These are phyloP conservation scores for Stagonosporopsis cucurbitacearum DNA, from an alignment of 2,329 filamentous ascomycete species.

Conservation along the genomic window DNA sequence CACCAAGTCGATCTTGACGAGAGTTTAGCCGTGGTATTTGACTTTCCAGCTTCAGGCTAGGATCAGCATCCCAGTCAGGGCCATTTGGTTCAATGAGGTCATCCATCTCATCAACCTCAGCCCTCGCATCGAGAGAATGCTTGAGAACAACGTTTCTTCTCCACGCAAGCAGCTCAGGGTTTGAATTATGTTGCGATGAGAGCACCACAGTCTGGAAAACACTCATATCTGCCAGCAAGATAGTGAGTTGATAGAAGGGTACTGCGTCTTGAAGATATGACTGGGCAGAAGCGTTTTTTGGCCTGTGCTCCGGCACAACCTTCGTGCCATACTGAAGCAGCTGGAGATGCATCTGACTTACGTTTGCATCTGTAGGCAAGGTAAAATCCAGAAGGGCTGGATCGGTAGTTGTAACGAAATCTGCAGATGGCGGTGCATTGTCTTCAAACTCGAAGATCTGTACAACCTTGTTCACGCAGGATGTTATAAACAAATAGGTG, in stretches of 20 bases:
- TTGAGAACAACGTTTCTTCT: neutral
- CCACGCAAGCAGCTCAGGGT: constrained; percentile 9
- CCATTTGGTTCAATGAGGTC: constrained; percentile 42
- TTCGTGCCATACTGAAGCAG: constrained; percentile 25
- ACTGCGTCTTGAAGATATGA: constrained; percentile 25
- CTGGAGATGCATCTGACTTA: constrained; percentile 29
- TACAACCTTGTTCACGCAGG: constrained; percentile 38
- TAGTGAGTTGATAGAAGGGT: constrained; percentile 38
- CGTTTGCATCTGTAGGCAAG: constrained; percentile 11
- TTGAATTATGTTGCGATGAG: constrained; percentile 4
- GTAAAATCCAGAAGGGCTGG: constrained; percentile 31
- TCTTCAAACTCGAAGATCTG: constrained; percentile 40
- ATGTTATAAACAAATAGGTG: constrained; percentile 41
- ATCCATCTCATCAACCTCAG: constrained; percentile 24
- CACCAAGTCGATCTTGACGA: neutral
- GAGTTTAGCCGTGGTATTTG: constrained; percentile 12
- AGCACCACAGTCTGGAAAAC: constrained; percentile 35
- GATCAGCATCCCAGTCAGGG: constrained; percentile 15
- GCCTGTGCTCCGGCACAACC: neutral
- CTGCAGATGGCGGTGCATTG: constrained; percentile 8
- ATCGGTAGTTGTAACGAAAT: constrained; percentile 33
- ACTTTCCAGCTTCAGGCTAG: constrained; percentile 15
- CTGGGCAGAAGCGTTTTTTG: constrained; percentile 13
- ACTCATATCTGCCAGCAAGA: constrained; percentile 33
- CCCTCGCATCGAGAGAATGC: neutral